Evolutionary conservation across 108 stramenopile species (phyloP), one percentile per base, ranked within the genome.

Genomic region (Pseudonitzschia multistriata): DNA sequence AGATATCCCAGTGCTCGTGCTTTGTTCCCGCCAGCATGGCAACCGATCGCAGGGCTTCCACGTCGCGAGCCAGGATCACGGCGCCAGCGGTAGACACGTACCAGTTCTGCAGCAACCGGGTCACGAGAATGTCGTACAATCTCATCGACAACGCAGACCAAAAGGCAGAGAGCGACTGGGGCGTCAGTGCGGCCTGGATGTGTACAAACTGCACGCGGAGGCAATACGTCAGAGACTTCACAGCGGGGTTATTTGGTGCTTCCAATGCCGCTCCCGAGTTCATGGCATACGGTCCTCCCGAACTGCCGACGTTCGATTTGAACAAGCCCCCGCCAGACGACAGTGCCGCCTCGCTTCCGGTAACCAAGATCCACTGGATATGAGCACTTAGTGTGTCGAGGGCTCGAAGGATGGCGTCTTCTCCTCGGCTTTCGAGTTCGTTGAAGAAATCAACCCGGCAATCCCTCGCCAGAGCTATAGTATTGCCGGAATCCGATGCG

Each of bases 101-200:
- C 66, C 89, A 93, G 62, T 85, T 78, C 39, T 88, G 87, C 37
- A 93, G 71, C 47, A 93, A 78, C 49, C 92, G 77, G 28, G 92
- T 71, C 0, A 88, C 84, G 35, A 93, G 65, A 70, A 93, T 85
- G 48, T 93, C 92, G 54, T 93, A 93, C 25, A 93, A 37, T 49
- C 92, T 74, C 84, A 86, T 90, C 6, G 92, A 93, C n/a, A 93
- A 70, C 6, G 89, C 92, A 56, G 92, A 87, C 92, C 92, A 93
- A 63, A 93, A 90, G 31, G 85, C 84, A 30, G 87, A 85, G 1
- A 93, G 72, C 25, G 89, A 88, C 65, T 87, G 73, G 11, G 89
- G 79, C 7, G 92, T 90, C 48, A 93, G 70, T 0, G 92, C 92
- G 39, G 89, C 85, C 69, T 93, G 92, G 34, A 88, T 85, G 56